phyloP scores from a whole-genome alignment of 768 basidiomycete genomes.

The Austroboletus festivus region DNA sequence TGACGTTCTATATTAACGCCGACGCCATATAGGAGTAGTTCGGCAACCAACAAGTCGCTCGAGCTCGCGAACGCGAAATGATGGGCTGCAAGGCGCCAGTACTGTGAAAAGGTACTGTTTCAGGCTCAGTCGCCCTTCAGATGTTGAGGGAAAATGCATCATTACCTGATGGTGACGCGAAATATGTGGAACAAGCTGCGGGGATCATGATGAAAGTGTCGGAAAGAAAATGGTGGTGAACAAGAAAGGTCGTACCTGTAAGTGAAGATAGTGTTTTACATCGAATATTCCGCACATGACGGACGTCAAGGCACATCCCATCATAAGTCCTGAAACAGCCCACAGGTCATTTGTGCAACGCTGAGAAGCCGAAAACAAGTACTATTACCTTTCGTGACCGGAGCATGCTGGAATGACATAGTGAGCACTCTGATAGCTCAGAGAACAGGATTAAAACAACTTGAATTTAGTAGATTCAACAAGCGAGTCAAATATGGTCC shows the following conservation, averaged over 20 bases:
- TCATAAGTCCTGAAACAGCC: conserved; percentile 67
- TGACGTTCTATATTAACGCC: conserved; percentile 74
- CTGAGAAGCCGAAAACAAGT: background rate
- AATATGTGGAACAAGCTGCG: conserved; percentile 80
- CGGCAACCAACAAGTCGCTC: conserved; percentile 77
- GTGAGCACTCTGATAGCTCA: background rate
- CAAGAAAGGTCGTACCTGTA: conserved; percentile 53
- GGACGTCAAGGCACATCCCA: conserved; percentile 67
- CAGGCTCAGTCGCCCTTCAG: conserved; percentile 29
- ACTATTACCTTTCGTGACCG: conserved; percentile 76
- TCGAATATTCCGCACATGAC: conserved; percentile 76
- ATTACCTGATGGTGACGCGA: conserved; percentile 85
- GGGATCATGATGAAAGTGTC: background rate
- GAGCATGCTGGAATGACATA: conserved; percentile 83
- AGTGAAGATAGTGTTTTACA: conserved; percentile 83
- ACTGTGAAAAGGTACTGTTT: conserved; percentile 48
- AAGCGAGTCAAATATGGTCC: no score
- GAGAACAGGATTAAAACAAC: background rate
- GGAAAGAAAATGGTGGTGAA: conserved; percentile 1
- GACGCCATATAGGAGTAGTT: conserved; percentile 69
- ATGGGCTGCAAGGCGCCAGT: conserved; percentile 78
- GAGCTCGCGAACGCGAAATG: conserved; percentile 80
- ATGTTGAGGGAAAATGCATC: conserved; percentile 1
- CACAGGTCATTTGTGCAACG: background rate
- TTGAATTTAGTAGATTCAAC: no score